A percentile compares a stretch with the other conserved stretches of the same genome.
Evolutionary conservation across 371 early-diverging fungal genomes (phyloP).

Genomic region (Conidiobolus incongruus): DNA sequence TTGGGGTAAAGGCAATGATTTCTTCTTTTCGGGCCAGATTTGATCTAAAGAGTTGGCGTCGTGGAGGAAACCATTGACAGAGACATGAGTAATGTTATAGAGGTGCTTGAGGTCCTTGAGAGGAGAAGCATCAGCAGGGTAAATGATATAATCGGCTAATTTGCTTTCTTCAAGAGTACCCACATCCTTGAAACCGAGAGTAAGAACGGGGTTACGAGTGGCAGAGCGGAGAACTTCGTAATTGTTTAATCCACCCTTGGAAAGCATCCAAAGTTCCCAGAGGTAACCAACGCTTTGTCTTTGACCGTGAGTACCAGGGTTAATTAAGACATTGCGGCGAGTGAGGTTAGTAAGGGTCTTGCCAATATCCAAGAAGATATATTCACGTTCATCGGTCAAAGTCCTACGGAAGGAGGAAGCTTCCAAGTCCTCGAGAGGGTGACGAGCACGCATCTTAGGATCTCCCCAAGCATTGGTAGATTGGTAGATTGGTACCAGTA

Average conservation of each 20-base stretch:
- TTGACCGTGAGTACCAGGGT: constrained; percentile 1
- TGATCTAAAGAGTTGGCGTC: background rate
- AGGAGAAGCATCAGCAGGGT: too few relatives aligned
- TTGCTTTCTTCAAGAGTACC: too few relatives aligned
- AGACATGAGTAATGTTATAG: too few relatives aligned
- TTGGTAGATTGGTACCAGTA: background rate
- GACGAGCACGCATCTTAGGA: background rate
- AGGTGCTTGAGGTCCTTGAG: background rate
- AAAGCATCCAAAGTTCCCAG: background rate
- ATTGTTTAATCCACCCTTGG: too few relatives aligned
- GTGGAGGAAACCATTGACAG: background rate
- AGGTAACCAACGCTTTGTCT: background rate
- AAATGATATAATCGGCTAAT: too few relatives aligned
- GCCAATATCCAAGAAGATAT: background rate
- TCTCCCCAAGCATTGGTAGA: background rate
- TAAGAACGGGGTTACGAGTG: background rate
- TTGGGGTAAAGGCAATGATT: background rate
- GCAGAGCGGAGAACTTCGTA: background rate
- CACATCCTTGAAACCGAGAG: background rate
- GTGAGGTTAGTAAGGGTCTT: background rate
- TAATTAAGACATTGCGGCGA: background rate
- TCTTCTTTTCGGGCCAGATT: background rate
- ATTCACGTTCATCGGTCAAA: background rate
- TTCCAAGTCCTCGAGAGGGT: background rate
- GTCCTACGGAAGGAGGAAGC: background rate